Percentiles rank a stretch among this genome's conserved stretches.
phyloP scores from a whole-genome alignment of 257 asterid genomes.

The Vinca minor region DNA sequence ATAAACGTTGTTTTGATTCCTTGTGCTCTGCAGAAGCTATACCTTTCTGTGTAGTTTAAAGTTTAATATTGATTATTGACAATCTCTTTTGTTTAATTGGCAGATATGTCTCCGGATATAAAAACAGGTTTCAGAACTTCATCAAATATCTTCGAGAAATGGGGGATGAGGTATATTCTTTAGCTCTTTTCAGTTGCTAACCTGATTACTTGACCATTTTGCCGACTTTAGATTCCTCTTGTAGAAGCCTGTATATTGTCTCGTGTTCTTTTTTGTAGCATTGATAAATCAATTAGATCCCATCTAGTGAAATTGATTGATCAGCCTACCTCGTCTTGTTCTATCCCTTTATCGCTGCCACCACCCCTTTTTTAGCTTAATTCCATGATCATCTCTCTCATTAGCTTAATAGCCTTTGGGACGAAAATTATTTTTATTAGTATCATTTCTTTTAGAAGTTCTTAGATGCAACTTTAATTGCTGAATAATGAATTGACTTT shows the following conservation, averaged over 20 bases:
- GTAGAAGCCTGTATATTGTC: too few species aligned
- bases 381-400: neutral
- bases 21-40: neutral
- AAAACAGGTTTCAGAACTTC: conserved; percentile 96
- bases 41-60: neutral
- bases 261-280: too few species aligned
- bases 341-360: neutral
- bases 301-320: conserved; percentile 5
- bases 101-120: conserved; percentile 96
- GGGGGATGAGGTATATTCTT: conserved; percentile 90
- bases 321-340: neutral
- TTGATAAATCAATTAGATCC: too few species aligned
- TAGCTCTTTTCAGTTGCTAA: conserved; percentile 3
- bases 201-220: neutral
- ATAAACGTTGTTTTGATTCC: neutral
- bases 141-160: conserved; percentile 89
- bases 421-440: too few species aligned
- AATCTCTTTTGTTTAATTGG: conserved; percentile 22
- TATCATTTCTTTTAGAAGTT: too few species aligned
- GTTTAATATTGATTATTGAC: conserved; percentile 13
- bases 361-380: neutral
- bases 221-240: too few species aligned
- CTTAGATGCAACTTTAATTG: neutral
- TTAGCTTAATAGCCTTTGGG: too few species aligned
- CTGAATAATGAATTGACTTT: conserved; percentile 17